These are phyloP conservation scores for Pyrenochaeta sp. DNA, from an alignment of 2,329 filamentous ascomycete genomes.

Conservation along the genomic window DNA sequence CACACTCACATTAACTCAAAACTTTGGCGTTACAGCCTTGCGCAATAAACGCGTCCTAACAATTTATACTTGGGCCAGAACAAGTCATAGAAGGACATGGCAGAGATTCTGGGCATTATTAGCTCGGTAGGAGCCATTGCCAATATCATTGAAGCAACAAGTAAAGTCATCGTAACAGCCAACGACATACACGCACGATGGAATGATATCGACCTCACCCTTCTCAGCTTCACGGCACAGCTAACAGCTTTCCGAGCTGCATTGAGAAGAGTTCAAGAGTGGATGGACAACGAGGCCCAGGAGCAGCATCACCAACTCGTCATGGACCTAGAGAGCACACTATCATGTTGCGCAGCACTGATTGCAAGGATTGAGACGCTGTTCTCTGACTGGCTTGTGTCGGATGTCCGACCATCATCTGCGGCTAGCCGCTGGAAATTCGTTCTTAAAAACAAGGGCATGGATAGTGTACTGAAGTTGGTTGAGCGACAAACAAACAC, in stretches of 20 bases:
- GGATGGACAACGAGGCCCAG: slow-evolving; percentile 10
- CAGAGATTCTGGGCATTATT: slow-evolving; percentile 8
- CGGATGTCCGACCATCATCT: not conserved
- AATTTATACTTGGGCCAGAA: too few relatives aligned
- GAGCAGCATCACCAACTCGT: slow-evolving; percentile 21
- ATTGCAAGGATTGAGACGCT: slow-evolving; percentile 11
- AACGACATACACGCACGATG: not conserved
- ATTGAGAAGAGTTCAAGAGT: slow-evolving; percentile 22
- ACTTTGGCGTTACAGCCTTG: too few relatives aligned
- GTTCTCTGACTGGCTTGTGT: slow-evolving; percentile 5
- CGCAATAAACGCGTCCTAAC: too few relatives aligned
- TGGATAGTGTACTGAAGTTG: slow-evolving; percentile 19
- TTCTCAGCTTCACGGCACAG: slow-evolving; percentile 19
- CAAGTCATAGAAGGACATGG: slow-evolving; percentile 1
- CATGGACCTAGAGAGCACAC: slow-evolving; percentile 24
- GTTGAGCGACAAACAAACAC: slow-evolving; percentile 22
- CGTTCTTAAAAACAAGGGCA: slow-evolving; percentile 7
- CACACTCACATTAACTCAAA: too few relatives aligned
- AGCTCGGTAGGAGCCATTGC: slow-evolving; percentile 8
- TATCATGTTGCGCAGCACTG: slow-evolving; percentile 14
- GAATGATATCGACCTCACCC: slow-evolving; percentile 16
- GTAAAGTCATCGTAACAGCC: slow-evolving; percentile 6
- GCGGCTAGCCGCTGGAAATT: slow-evolving; percentile 8
- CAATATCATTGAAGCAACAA: slow-evolving; percentile 6
- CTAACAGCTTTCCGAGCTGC: slow-evolving; percentile 20